Evolutionary conservation across 805 yeast species (phyloP).

Genomic region (Kodamaea restingae): DNA sequence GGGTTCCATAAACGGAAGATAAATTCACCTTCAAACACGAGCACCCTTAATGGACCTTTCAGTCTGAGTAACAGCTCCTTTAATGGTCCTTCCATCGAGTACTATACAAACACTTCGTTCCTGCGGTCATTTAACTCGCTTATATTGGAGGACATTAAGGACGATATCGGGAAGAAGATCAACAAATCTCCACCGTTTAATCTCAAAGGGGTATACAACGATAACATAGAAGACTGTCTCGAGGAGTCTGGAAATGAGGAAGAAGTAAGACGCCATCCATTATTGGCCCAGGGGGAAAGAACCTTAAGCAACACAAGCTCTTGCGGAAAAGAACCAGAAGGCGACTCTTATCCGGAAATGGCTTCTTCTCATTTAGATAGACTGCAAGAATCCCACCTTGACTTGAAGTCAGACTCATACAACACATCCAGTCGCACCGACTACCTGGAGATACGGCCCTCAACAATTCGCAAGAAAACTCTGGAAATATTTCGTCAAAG

Average conservation of each 20-base stretch:
- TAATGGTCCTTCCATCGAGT: slow-evolving; percentile 18
- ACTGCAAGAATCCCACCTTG: too few relatives aligned
- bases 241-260: slow-evolving; percentile 16
- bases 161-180: slow-evolving; percentile 22
- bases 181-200: slow-evolving; percentile 43
- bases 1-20: neutral
- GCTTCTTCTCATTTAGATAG: too few relatives aligned
- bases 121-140: slow-evolving; percentile 41
- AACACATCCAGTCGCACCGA: too few relatives aligned
- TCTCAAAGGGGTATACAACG: slow-evolving; percentile 20
- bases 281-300: slow-evolving; percentile 6
- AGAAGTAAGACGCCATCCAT: slow-evolving; percentile 1
- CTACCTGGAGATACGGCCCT: neutral
- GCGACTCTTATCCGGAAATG: too few relatives aligned
- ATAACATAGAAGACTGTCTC: slow-evolving; percentile 18
- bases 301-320: too few relatives aligned
- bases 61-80: neutral
- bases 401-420: too few relatives aligned
- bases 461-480: neutral
- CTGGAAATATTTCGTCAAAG: neutral
- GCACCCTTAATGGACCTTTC: neutral
- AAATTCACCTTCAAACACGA: neutral
- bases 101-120: slow-evolving; percentile 37
- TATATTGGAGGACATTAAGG: slow-evolving; percentile 34
- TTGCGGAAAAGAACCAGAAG: too few relatives aligned